Evolutionary conservation across 1,284 basidiomycete species (phyloP), one percentile per base, ranked within the genome.

Genomic region (Tremellales sp.): DNA sequence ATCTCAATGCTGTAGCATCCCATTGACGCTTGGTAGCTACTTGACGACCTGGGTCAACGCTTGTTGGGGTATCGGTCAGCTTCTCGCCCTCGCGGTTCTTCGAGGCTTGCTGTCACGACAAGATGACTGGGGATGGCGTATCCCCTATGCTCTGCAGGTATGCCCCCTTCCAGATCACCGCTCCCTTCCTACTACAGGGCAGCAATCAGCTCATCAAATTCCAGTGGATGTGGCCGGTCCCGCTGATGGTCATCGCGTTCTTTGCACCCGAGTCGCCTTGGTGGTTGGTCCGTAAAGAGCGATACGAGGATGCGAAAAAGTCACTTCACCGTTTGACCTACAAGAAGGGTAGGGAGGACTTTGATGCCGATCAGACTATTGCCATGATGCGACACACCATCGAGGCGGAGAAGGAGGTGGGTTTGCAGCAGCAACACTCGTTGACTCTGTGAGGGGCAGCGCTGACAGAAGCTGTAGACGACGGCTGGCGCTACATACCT

Each of bases 61-160:
- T 23, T 78, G 77, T 63, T 79, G 77, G 77, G 77, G 73, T 31
- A 64, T 75, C 29, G 75, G 75, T 11, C 61, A 64, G 46, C 23
- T 63, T 24, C 51, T 57, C 33, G 53, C 49, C 27, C 48, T 49
- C 12, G 57, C 57, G 24, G 57, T 60, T 5, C 42, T 58, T 19
- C 26, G 46, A 26, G 48, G 50, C 39, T 37, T 56, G 5, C 43
- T 49, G 19, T 21, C 29, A 8, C 51, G 52, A 37, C 40, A 42
- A 33, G 46, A 45, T 19, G 40, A 63, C 22, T 63, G 58, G 61
- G 56, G 53, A 4, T 52, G 51, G 35, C 37, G 51, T 45, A 54
- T 75, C 23, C 74, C 73, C 15, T 75, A 65, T 46, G 72, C 64
- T 36, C n/a, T n/a, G n/a, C n/a, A n/a, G n/a, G n/a, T n/a, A n/a